Percentiles rank a stretch among this genome's conserved stretches.
Conservation (phyloP, 1,284 basidiomycete species). For the Afroboletus lepidellus region DNA sequence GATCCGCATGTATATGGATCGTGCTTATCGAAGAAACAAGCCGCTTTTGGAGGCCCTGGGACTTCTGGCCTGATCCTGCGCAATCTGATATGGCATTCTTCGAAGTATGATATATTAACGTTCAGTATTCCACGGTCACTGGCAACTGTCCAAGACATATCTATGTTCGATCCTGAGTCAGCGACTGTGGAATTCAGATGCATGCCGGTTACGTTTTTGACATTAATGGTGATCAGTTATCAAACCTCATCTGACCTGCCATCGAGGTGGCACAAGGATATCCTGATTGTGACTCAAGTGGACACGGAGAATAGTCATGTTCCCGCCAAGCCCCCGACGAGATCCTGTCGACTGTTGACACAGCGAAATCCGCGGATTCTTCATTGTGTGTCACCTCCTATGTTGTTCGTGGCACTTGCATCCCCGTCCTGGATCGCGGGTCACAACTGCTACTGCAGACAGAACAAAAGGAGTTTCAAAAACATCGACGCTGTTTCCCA, state of each 20-base stretch:
- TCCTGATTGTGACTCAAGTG: background rate
- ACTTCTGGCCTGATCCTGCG: too few species aligned
- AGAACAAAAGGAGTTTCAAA: slow-evolving; percentile 10
- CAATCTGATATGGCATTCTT: slow-evolving; percentile 16
- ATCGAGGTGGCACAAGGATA: slow-evolving; percentile 4
- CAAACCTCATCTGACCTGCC: slow-evolving; percentile 9
- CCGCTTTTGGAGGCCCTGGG: too few species aligned
- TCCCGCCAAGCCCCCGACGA: background rate
- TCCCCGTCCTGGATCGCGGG: background rate
- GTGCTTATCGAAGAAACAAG: too few species aligned
- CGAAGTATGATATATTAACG: slow-evolving; percentile 6
- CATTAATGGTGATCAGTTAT: slow-evolving; percentile 4
- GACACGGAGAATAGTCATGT: background rate
- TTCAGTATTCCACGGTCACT: slow-evolving; percentile 1
- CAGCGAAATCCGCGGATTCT: slow-evolving; percentile 27
- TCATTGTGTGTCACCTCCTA: slow-evolving; percentile 12
- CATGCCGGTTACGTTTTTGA: slow-evolving; percentile 1
- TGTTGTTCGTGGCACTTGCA: background rate
- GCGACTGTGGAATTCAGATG: background rate
- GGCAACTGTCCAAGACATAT: slow-evolving; percentile 5
- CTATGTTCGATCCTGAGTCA: background rate
- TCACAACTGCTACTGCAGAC: background rate
- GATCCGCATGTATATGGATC: too few species aligned
- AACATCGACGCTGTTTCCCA: background rate
- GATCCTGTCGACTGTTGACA: slow-evolving; percentile 2